These are phyloP conservation scores for Fusarium keratoplasticum DNA, from an alignment of 2,329 filamentous ascomycete genomes.

Conservation along the genomic window DNA sequence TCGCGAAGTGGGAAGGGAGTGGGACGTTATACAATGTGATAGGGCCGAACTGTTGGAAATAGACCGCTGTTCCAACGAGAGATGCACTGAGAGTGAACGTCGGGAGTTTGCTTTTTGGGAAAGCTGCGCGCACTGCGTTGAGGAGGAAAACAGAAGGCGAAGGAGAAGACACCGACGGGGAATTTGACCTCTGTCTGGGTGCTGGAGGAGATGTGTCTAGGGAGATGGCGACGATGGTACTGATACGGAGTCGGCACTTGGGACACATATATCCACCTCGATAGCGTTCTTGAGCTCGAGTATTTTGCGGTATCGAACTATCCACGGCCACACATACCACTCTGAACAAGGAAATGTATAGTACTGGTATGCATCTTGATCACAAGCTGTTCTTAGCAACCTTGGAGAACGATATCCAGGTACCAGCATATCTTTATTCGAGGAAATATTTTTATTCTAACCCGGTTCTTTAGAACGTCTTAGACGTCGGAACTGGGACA, in stretches of 20 bases:
- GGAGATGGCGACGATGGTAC: neutral
- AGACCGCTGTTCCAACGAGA: neutral
- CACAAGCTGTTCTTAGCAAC: neutral
- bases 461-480: neutral
- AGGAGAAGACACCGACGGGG: neutral
- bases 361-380: neutral
- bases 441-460: neutral
- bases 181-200: neutral
- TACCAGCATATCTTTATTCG: neutral
- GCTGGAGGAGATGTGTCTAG: neutral
- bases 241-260: neutral
- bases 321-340: neutral
- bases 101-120: neutral
- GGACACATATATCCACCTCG: neutral
- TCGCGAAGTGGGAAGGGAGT: neutral
- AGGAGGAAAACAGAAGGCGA: neutral
- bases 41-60: neutral
- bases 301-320: neutral
- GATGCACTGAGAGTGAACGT: neutral
- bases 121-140: neutral
- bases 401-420: neutral
- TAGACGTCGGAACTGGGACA: neutral
- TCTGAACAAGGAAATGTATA: neutral
- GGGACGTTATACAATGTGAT: neutral
- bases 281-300: neutral